Evolutionary conservation across 2,329 filamentous ascomycete species (phyloP).

Genomic region (Penicillium sp.): DNA sequence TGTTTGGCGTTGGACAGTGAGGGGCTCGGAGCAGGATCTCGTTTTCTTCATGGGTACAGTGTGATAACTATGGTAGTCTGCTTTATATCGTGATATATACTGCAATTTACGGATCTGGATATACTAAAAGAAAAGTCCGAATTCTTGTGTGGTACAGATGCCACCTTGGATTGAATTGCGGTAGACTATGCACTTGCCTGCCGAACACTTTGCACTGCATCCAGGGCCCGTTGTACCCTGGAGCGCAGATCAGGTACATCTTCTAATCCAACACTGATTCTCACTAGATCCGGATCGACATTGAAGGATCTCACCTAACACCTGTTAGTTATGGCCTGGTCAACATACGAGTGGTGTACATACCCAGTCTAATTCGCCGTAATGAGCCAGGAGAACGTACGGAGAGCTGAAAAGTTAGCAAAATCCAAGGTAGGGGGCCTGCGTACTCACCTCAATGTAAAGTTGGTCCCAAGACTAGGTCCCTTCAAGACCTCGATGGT

Average conservation of each 20-base stretch:
- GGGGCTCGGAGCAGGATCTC: slow-evolving; percentile 4
- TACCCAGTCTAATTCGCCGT: slow-evolving; percentile 85
- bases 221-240: slow-evolving; percentile 69
- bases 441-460: slow-evolving; percentile 66
- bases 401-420: slow-evolving; percentile 60
- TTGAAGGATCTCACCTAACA: slow-evolving; percentile 70
- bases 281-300: slow-evolving; percentile 74
- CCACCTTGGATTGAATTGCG: not conserved
- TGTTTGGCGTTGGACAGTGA: not conserved
- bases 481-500: slow-evolving; percentile 85
- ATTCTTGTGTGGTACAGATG: not conserved
- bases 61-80: not conserved
- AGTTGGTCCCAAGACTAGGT: slow-evolving; percentile 93
- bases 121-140: not conserved
- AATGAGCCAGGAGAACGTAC: slow-evolving; percentile 90
- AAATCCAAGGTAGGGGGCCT: not conserved
- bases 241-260: slow-evolving; percentile 65
- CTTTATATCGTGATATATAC: slow-evolving; percentile 9
- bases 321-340: slow-evolving; percentile 15
- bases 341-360: slow-evolving; percentile 27
- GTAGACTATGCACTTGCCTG: slow-evolving; percentile 10
- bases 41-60: slow-evolving; percentile 10
- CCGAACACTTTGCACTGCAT: slow-evolving; percentile 47
- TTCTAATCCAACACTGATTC: slow-evolving; percentile 88
- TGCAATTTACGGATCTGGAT: slow-evolving; percentile 16